Evolutionary conservation across 1,139 yeast species (phyloP).

Genomic region (Debaryomyces subglobosus): DNA sequence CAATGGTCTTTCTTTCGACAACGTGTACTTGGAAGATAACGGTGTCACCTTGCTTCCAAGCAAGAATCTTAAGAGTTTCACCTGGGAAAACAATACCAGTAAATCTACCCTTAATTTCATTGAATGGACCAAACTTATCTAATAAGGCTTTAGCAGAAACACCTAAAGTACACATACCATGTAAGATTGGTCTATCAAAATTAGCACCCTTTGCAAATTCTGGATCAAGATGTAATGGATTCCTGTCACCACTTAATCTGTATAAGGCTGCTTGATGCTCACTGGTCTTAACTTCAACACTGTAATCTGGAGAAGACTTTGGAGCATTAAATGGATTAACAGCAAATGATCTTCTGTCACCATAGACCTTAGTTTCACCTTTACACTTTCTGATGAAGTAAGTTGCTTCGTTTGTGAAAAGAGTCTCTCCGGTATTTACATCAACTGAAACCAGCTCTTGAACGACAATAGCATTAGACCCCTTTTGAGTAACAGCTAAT

Average conservation of each 20-base stretch:
- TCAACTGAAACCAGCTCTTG: slow-evolving; percentile 66
- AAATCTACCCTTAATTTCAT: slow-evolving; percentile 88
- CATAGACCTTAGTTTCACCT: slow-evolving; percentile 58
- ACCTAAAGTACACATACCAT: slow-evolving; percentile 91
- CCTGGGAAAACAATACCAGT: slow-evolving; percentile 97
- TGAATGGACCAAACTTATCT: slow-evolving; percentile 80
- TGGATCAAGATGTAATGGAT: slow-evolving; percentile 96
- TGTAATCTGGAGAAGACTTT: slow-evolving; percentile 67
- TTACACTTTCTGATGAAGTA: slow-evolving; percentile 84
- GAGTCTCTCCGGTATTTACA: slow-evolving; percentile 63
- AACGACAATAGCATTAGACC: slow-evolving; percentile 82
- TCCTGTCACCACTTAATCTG: slow-evolving; percentile 90
- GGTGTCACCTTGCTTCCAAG: slow-evolving; percentile 77
- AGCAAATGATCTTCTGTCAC: slow-evolving; percentile 59
- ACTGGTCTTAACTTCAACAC: slow-evolving; percentile 58
- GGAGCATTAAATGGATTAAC: slow-evolving; percentile 70
- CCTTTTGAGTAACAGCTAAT: slow-evolving; percentile 80
- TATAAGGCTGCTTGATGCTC: slow-evolving; percentile 86
- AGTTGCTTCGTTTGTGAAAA: slow-evolving; percentile 84
- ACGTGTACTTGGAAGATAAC: slow-evolving; percentile 85
- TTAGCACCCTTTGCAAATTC: slow-evolving; percentile 86
- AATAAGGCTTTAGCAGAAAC: slow-evolving; percentile 73
- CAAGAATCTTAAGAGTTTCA: slow-evolving; percentile 77
- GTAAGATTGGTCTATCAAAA: slow-evolving; percentile 85
- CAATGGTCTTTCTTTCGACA: slow-evolving; percentile 76